Conservation (phyloP, 1,284 basidiomycete species). For the Cystobasidium pallidum region DNA sequence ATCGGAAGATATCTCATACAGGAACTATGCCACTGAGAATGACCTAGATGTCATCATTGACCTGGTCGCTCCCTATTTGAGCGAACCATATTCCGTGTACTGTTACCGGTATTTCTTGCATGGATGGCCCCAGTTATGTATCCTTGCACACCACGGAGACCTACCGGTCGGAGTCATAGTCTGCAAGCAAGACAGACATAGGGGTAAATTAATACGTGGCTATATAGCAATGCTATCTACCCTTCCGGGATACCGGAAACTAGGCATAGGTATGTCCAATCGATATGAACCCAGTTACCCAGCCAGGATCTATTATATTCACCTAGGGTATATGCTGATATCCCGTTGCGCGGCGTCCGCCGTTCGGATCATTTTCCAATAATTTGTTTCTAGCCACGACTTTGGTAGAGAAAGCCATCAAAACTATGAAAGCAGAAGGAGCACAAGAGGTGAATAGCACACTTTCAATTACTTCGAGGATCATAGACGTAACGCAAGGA, state of each 20-base stretch:
- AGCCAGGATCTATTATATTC: too few relatives aligned
- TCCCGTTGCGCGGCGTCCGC: too few relatives aligned
- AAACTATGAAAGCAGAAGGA: constrained; percentile 74
- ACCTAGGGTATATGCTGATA: too few relatives aligned
- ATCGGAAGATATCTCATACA: constrained; percentile 24
- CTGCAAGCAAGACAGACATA: constrained; percentile 66
- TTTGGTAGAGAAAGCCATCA: constrained; percentile 75
- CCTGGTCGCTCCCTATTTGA: constrained; percentile 39
- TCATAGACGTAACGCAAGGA: too few relatives aligned
- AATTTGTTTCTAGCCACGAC: constrained; percentile 74
- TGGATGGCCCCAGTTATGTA: constrained; percentile 93
- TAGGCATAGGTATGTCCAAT: constrained; percentile 79
- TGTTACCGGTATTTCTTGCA: constrained; percentile 80
- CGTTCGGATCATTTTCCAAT: too few relatives aligned
- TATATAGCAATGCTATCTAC: constrained; percentile 99
- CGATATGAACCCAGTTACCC: too few relatives aligned
- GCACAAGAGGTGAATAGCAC: constrained; percentile 74
- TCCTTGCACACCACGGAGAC: constrained; percentile 63
- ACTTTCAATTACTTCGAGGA: constrained; percentile 28
- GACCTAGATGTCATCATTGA: constrained; percentile 35
- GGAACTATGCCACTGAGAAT: constrained; percentile 30
- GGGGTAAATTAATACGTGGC: constrained; percentile 75
- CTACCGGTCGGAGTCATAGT: constrained; percentile 86
- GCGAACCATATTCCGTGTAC: constrained; percentile 43
- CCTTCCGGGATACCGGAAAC: constrained; percentile 74